A percentile compares a stretch with the other conserved stretches of the same genome.
Evolutionary conservation across 139 green algal genomes (phyloP).

Genomic region (Medakamo hakoo): DNA sequence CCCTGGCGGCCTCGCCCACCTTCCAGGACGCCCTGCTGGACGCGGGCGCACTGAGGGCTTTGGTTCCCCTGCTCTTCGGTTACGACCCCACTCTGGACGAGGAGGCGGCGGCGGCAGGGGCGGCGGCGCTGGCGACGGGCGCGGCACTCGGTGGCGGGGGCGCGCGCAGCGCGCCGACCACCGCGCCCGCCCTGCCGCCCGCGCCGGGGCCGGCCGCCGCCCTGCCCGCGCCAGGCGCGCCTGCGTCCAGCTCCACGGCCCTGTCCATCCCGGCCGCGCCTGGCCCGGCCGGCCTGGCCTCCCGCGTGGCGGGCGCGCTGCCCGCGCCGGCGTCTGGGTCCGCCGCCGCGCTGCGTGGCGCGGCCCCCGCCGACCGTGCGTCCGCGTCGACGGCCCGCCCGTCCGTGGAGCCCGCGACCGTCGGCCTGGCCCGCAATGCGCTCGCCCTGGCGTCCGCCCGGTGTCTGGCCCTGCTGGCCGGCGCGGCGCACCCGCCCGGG

Average conservation of each 20-base stretch:
- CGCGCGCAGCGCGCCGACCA: too few species aligned
- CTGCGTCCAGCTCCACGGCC: too few species aligned
- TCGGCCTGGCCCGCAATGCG: constrained; percentile 32
- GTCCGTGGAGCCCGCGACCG: neutral
- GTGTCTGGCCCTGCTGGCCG: constrained; percentile 37
- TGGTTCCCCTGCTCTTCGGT: constrained; percentile 60
- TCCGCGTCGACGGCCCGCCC: too few species aligned
- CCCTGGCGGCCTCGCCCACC: constrained; percentile 22
- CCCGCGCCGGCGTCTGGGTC: too few species aligned
- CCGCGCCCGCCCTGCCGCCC: neutral
- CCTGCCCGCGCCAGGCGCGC: constrained; percentile 2
- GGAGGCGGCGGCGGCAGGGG: constrained; percentile 1
- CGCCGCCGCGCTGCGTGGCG: neutral
- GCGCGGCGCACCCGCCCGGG: constrained; percentile 22
- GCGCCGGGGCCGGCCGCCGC: neutral
- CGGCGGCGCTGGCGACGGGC: neutral
- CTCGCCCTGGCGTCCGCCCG: constrained; percentile 62
- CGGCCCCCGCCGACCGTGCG: neutral
- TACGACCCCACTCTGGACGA: constrained; percentile 58
- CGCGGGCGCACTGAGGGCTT: constrained; percentile 30
- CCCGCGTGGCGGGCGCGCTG: neutral
- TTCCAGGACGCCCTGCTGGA: constrained; percentile 41
- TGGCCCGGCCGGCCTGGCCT: too few species aligned
- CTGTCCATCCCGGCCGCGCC: too few species aligned
- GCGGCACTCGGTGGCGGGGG: too few species aligned